Conservation (phyloP, 1,284 basidiomycete genomes). For the Moesziomyces sp. region DNA sequence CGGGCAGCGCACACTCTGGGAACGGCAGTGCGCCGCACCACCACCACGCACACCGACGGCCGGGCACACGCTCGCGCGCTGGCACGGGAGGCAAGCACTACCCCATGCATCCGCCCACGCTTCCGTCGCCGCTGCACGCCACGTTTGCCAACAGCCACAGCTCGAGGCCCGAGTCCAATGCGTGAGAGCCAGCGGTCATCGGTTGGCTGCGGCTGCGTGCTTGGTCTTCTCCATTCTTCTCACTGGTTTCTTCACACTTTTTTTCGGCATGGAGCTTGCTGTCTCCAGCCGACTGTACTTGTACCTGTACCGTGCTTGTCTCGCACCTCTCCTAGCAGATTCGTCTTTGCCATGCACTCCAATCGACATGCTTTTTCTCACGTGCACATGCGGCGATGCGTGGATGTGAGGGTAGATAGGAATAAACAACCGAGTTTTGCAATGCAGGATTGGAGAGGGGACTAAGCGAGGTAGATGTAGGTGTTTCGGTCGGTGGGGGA, state of each 20-base stretch:
- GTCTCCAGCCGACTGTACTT: too few relatives aligned
- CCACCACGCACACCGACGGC: slow-evolving; percentile 13
- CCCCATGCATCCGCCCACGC: slow-evolving; percentile 39
- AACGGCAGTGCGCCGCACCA: slow-evolving; percentile 8
- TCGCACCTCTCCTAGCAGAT: too few relatives aligned
- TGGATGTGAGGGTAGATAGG: too few relatives aligned
- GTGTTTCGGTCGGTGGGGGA: slow-evolving; percentile 37
- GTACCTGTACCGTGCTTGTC: too few relatives aligned
- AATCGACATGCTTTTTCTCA: too few relatives aligned
- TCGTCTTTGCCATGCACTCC: too few relatives aligned
- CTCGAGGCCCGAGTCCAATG: background rate
- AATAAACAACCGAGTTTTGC: too few relatives aligned
- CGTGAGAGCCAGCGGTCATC: background rate
- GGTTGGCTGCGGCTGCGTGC: background rate
- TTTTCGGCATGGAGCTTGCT: too few relatives aligned
- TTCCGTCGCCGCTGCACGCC: slow-evolving; percentile 28
- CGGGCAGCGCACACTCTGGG: slow-evolving; percentile 5
- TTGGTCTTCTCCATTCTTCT: slow-evolving; percentile 1
- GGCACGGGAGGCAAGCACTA: slow-evolving; percentile 36
- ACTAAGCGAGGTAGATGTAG: slow-evolving; percentile 62
- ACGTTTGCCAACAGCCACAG: slow-evolving; percentile 20
- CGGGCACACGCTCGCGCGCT: slow-evolving; percentile 27
- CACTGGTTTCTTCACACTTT: too few relatives aligned
- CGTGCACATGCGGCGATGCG: too few relatives aligned
- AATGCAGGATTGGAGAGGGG: too few relatives aligned